Conservation (phyloP, 139 green algal species). For the Ettlia oleoabundans region DNA sequence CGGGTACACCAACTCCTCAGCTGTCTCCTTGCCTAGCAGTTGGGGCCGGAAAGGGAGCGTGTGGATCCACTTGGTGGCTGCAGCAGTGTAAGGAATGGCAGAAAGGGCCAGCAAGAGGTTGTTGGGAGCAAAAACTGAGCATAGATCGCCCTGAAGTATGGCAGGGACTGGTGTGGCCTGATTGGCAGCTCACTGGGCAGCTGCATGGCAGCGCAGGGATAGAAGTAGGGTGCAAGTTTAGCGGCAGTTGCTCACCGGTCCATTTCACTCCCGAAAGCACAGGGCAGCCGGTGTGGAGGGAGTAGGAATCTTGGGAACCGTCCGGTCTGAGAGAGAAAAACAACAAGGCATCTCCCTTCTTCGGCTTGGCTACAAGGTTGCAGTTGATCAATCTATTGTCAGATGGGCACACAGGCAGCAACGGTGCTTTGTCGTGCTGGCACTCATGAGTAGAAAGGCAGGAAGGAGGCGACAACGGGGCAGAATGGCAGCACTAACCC, state of each 20-base stretch:
- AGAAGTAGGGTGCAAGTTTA: too few relatives aligned
- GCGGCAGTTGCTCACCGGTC: slow-evolving; percentile 44
- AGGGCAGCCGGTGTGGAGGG: slow-evolving; percentile 66
- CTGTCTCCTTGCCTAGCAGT: slow-evolving; percentile 7
- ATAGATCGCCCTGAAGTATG: too few relatives aligned
- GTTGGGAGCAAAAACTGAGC: too few relatives aligned
- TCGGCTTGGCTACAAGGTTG: slow-evolving; percentile 21
- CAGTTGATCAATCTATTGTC: not conserved
- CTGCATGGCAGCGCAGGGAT: too few relatives aligned
- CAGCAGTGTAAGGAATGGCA: too few relatives aligned
- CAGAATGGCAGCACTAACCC: not conserved
- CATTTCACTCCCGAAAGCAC: slow-evolving; percentile 71
- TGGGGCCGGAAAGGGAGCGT: slow-evolving; percentile 50
- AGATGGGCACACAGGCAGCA: not conserved
- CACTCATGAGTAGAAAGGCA: too few relatives aligned
- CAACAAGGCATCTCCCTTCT: slow-evolving; percentile 61
- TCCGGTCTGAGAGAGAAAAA: slow-evolving; percentile 55
- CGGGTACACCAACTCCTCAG: slow-evolving; percentile 9
- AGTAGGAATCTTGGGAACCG: slow-evolving; percentile 39
- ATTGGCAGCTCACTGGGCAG: not conserved
- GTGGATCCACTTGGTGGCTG: slow-evolving; percentile 82
- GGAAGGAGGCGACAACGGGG: too few relatives aligned
- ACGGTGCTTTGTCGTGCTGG: not conserved
- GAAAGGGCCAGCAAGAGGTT: too few relatives aligned
- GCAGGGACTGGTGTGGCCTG: too few relatives aligned